Evolutionary conservation across 2,329 filamentous ascomycete species (phyloP).

Genomic region (Alternaria burnsii): DNA sequence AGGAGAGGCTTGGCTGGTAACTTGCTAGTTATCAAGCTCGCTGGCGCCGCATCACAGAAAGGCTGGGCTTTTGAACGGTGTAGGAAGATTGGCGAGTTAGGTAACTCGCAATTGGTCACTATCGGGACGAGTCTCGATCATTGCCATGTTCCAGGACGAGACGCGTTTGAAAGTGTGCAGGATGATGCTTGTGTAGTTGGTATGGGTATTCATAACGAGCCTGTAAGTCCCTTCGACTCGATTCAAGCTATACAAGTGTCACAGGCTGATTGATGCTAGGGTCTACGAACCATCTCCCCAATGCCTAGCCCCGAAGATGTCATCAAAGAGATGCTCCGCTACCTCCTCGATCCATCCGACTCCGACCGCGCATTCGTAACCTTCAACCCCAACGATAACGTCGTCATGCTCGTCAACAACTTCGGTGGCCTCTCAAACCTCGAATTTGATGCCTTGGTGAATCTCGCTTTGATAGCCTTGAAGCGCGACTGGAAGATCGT

Average conservation of each 20-base stretch:
- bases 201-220: slow-evolving; percentile 63
- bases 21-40: slow-evolving; percentile 59
- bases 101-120: slow-evolving; percentile 58
- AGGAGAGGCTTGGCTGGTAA: slow-evolving; percentile 62
- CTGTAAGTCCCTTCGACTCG: slow-evolving; percentile 39
- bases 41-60: slow-evolving; percentile 56
- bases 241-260: neutral
- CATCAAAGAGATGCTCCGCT: slow-evolving; percentile 58
- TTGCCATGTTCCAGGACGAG: slow-evolving; percentile 62
- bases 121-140: slow-evolving; percentile 62
- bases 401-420: slow-evolving; percentile 59
- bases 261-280: slow-evolving; percentile 32
- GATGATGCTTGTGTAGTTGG: slow-evolving; percentile 52
- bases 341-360: slow-evolving; percentile 59
- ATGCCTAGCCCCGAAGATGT: slow-evolving; percentile 60
- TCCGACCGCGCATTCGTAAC: slow-evolving; percentile 59
- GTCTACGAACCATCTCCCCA: slow-evolving; percentile 56
- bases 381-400: slow-evolving; percentile 57
- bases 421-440: slow-evolving; percentile 59
- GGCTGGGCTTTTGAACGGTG: slow-evolving; percentile 57
- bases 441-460: slow-evolving; percentile 59
- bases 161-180: slow-evolving; percentile 59
- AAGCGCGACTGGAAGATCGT: slow-evolving; percentile 59
- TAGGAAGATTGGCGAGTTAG: slow-evolving; percentile 55
- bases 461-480: slow-evolving; percentile 53